Conservation (phyloP, 2,329 filamentous ascomycete genomes). For the Cadophora sp. region DNA sequence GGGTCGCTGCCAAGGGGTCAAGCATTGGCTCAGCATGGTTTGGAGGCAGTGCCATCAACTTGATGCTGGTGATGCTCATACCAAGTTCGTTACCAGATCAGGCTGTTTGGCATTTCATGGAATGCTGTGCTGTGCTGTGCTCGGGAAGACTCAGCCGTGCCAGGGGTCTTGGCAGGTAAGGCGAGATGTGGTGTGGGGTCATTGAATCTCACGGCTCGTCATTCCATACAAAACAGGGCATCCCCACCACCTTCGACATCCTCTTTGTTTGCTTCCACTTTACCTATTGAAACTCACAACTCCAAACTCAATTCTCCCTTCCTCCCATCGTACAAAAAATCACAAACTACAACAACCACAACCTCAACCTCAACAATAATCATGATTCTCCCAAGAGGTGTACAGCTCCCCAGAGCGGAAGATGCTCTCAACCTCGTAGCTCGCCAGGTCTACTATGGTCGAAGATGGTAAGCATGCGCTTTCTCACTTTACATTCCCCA, state of each 20-base stretch:
- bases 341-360: neutral
- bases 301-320: neutral
- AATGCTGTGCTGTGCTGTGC: neutral
- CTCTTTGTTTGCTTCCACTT: neutral
- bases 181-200: too few relatives aligned
- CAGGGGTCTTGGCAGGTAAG: neutral
- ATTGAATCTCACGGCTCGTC: neutral
- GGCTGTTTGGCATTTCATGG: neutral
- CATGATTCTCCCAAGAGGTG: constrained; percentile 38
- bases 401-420: constrained; percentile 47
- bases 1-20: constrained; percentile 1
- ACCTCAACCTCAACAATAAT: constrained; percentile 23
- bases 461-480: constrained; percentile 12
- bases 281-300: neutral
- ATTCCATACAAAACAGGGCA: constrained; percentile 15
- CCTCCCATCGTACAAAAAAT: neutral
- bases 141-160: constrained; percentile 7
- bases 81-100: neutral
- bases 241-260: neutral
- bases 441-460: neutral
- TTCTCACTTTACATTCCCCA: neutral
- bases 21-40: constrained; percentile 14
- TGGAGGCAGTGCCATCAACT: constrained; percentile 13
- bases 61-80: neutral
- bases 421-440: constrained; percentile 32